Percentiles rank a stretch among this genome's conserved stretches.
These are phyloP conservation scores for Tolypocladium amazonense DNA, from an alignment of 2,329 filamentous ascomycete genomes.

Conservation along the genomic window DNA sequence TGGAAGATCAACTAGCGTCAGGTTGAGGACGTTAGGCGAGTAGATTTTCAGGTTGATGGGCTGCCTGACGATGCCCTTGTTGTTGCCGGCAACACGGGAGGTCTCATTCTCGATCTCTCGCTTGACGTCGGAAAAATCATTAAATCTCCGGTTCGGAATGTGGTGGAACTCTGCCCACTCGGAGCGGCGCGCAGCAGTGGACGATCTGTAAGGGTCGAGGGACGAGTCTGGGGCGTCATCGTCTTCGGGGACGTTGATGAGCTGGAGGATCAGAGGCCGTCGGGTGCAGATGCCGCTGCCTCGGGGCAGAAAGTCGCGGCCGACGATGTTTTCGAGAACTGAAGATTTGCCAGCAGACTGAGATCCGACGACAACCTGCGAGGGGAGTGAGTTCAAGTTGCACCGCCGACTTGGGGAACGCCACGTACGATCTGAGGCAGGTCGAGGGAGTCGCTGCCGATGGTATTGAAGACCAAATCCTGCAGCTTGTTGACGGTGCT, in stretches of 20 bases:
- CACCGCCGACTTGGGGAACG: background rate
- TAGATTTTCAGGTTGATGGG: constrained; percentile 99
- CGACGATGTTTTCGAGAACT: constrained; percentile 97
- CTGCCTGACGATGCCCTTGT: constrained; percentile 96
- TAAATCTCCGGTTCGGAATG: constrained; percentile 78
- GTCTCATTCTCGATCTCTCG: constrained; percentile 97
- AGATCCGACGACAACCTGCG: constrained; percentile 90
- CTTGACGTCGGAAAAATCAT: constrained; percentile 87
- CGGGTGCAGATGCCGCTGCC: constrained; percentile 95
- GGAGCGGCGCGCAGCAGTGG: constrained; percentile 54
- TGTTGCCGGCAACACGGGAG: constrained; percentile 78
- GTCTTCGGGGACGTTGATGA: constrained; percentile 90
- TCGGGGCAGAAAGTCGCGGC: constrained; percentile 90
- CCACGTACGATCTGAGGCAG: constrained; percentile 87
- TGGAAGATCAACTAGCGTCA: constrained; percentile 92
- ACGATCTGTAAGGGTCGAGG: constrained; percentile 64
- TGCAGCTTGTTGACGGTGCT: constrained; percentile 96
- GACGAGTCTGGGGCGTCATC: constrained; percentile 53
- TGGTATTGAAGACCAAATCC: constrained; percentile 98
- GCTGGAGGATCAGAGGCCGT: constrained; percentile 87
- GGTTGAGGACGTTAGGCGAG: constrained; percentile 89
- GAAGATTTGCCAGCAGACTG: constrained; percentile 98
- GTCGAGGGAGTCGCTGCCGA: constrained; percentile 96
- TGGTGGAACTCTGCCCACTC: constrained; percentile 97
- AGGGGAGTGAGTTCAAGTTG: constrained; percentile 7